phyloP scores from a whole-genome alignment of 2,329 filamentous ascomycete species.

The Fusarium solani-melongenae region DNA sequence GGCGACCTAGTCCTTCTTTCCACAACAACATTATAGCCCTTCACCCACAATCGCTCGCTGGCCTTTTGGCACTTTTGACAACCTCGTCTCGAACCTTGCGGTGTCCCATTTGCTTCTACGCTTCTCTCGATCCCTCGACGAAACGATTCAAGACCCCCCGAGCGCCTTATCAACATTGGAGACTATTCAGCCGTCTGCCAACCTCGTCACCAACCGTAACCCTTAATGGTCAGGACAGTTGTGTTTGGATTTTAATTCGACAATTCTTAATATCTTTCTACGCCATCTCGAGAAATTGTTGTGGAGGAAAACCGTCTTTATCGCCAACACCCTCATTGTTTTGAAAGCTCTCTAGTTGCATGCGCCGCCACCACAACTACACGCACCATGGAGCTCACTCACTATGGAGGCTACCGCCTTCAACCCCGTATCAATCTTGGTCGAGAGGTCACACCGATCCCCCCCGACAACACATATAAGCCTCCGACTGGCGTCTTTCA shows the following conservation, averaged over 20 bases:
- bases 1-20: constrained; percentile 40
- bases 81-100: constrained; percentile 14
- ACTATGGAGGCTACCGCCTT: constrained; percentile 37
- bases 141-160: constrained; percentile 33
- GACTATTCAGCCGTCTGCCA: constrained; percentile 17
- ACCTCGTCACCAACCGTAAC: constrained; percentile 21
- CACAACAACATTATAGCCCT: constrained; percentile 26
- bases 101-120: constrained; percentile 19
- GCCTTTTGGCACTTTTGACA: constrained; percentile 30
- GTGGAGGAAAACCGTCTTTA: constrained; percentile 24
- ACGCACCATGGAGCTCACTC: constrained; percentile 34
- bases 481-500: constrained; percentile 26
- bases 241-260: constrained; percentile 32
- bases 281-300: constrained; percentile 8
- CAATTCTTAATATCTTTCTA: constrained; percentile 34
- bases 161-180: constrained; percentile 25
- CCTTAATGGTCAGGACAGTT: constrained; percentile 38
- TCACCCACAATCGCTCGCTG: constrained; percentile 34
- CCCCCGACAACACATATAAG: constrained; percentile 7
- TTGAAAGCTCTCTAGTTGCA: constrained; percentile 15
- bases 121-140: constrained; percentile 34
- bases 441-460: constrained; percentile 18
- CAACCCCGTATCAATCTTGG: constrained; percentile 43
- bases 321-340: constrained; percentile 13
- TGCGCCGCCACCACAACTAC: constrained; percentile 15